Percentiles rank a stretch among this genome's conserved stretches.
phyloP scores from a whole-genome alignment of 1,284 basidiomycete species.

The Puccinia horiana region DNA sequence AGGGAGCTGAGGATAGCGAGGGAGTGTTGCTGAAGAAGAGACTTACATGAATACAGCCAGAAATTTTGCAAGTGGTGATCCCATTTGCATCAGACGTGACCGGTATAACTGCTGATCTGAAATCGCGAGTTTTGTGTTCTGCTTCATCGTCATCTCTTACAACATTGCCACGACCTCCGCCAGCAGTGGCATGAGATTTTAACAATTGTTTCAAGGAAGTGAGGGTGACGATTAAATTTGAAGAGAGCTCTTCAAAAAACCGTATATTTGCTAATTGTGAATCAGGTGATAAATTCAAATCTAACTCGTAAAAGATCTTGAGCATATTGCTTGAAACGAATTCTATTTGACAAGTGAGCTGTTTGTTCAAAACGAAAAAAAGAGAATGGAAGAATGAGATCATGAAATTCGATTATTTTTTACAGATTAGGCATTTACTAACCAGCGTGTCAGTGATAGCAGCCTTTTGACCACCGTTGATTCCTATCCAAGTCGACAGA shows the following conservation, averaged over 20 bases:
- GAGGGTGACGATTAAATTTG: slow-evolving; percentile 3
- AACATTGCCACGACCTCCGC: neutral
- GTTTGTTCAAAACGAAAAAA: neutral
- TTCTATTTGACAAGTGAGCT: slow-evolving; percentile 34
- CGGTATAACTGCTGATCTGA: neutral
- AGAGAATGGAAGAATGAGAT: neutral
- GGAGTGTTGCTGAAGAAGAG: neutral
- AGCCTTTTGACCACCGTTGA: slow-evolving; percentile 1
- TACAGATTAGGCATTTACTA: neutral
- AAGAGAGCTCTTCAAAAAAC: neutral
- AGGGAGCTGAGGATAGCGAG: too few relatives aligned
- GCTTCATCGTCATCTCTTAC: neutral
- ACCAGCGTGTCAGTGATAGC: slow-evolving; percentile 18
- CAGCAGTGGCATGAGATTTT: neutral
- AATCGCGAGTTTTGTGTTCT: neutral
- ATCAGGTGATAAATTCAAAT: slow-evolving; percentile 23
- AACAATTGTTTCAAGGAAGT: slow-evolving; percentile 8
- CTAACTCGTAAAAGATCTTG: slow-evolving; percentile 7
- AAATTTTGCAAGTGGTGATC: neutral
- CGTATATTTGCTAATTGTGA: neutral
- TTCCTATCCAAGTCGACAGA: slow-evolving; percentile 8
- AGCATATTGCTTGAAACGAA: neutral
- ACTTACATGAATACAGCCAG: slow-evolving; percentile 28
- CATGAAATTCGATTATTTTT: neutral
- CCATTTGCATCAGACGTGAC: neutral